These are phyloP conservation scores for Eucalyptus dawsonii DNA, from an alignment of 345 rosid genomes.

Conservation along the genomic window DNA sequence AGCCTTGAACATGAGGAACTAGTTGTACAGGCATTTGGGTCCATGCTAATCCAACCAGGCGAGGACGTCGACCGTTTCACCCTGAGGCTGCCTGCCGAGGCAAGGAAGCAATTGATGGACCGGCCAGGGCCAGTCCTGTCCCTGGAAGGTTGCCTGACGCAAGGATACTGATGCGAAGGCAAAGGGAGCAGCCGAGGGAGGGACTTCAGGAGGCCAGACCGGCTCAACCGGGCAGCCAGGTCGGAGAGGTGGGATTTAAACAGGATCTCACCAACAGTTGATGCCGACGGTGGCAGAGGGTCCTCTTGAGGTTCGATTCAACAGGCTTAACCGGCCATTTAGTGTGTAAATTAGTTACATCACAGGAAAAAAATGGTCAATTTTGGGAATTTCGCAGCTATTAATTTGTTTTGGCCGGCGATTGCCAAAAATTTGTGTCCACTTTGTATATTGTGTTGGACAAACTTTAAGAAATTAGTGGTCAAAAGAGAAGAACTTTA, in stretches of 20 bases:
- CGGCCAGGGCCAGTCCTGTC: constrained; percentile 27
- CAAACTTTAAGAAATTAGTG: neutral
- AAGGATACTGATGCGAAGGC: constrained; percentile 15
- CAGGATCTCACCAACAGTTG: constrained; percentile 13
- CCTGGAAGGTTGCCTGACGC: constrained; percentile 26
- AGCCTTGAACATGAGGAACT: neutral
- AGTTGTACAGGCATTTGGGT: neutral
- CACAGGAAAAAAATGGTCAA: neutral
- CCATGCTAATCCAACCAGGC: neutral
- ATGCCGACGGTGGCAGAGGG: neutral
- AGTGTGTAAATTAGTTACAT: neutral
- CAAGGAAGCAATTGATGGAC: constrained; percentile 29
- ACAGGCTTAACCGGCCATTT: neutral
- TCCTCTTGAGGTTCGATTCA: constrained; percentile 10
- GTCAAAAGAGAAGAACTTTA: neutral
- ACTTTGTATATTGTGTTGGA: neutral
- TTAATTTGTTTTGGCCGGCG: neutral
- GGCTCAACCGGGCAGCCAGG: constrained; percentile 1
- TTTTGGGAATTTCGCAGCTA: neutral
- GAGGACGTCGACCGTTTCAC: neutral
- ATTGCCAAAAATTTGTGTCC: neutral
- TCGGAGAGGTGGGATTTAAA: constrained; percentile 45
- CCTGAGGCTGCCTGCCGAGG: neutral
- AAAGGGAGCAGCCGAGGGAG: constrained; percentile 28
- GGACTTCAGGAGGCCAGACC: constrained; percentile 5